These are phyloP conservation scores for Pleurotus giganteus DNA, from an alignment of 768 basidiomycete genomes.

Conservation along the genomic window DNA sequence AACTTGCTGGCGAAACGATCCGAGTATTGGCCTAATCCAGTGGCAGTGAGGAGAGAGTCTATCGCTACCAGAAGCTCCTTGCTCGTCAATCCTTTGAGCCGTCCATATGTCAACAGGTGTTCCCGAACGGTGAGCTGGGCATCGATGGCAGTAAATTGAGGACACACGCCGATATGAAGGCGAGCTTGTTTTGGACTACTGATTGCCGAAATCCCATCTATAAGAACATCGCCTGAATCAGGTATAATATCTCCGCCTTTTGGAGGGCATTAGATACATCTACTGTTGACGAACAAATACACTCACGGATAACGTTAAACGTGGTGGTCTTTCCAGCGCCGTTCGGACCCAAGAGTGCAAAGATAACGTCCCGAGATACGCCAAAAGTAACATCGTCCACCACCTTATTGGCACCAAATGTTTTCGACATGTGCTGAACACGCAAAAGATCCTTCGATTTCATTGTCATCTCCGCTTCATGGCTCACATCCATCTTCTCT, in stretches of 20 bases:
- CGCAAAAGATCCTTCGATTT: conserved; percentile 56
- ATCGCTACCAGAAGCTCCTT: conserved; percentile 52
- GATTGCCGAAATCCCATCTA: conserved; percentile 65
- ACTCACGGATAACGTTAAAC: conserved; percentile 76
- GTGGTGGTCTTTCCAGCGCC: conserved; percentile 84
- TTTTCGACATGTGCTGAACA: conserved; percentile 61
- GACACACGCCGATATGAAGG: conserved; percentile 75
- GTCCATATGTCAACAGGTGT: conserved; percentile 69
- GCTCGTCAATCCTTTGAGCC: conserved; percentile 62
- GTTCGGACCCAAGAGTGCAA: conserved; percentile 77
- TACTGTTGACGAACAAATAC: background rate
- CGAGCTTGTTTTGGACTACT: conserved; percentile 63
- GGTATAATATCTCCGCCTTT: conserved; percentile 69
- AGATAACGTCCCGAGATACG: conserved; percentile 59
- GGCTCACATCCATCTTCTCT: conserved; percentile 47
- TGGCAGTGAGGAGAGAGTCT: conserved; percentile 54
- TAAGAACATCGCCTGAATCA: conserved; percentile 64
- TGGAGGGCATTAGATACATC: background rate
- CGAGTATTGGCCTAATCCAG: conserved; percentile 57
- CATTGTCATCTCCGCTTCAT: conserved; percentile 48
- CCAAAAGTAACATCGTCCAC: conserved; percentile 76
- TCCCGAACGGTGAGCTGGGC: conserved; percentile 75
- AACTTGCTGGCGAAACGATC: conserved; percentile 72
- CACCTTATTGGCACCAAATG: conserved; percentile 52
- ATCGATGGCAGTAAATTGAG: conserved; percentile 84